Conservation (phyloP, 2,329 filamentous ascomycete genomes). For the Beauveria scarabaeidicola region DNA sequence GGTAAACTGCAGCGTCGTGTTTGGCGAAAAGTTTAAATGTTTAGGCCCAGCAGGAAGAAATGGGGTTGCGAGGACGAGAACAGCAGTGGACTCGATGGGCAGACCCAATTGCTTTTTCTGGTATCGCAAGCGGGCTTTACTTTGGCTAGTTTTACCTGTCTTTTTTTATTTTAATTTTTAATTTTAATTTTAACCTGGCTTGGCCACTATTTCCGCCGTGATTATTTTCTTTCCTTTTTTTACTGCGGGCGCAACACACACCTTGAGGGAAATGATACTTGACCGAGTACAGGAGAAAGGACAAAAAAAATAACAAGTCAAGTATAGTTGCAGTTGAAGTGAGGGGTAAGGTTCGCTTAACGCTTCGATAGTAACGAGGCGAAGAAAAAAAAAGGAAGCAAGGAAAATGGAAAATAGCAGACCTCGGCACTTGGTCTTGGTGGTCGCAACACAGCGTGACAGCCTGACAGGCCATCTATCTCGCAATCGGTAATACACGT, state of each 20-base stretch:
- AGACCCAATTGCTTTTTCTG: background rate
- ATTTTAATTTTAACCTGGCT: background rate
- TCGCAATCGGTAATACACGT: too few relatives aligned
- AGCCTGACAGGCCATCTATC: too few relatives aligned
- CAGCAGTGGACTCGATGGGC: background rate
- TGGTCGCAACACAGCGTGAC: background rate
- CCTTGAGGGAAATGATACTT: too few relatives aligned
- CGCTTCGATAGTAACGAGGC: too few relatives aligned
- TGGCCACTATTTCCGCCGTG: background rate
- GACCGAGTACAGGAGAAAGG: too few relatives aligned
- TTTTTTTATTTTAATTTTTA: background rate
- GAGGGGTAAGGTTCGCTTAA: background rate
- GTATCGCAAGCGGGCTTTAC: background rate
- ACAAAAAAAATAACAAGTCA: background rate
- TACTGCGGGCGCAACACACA: background rate
- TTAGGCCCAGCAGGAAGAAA: background rate
- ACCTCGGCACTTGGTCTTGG: background rate
- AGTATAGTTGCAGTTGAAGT: background rate
- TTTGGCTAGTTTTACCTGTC: background rate
- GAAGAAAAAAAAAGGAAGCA: background rate
- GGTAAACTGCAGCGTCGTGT: too few relatives aligned
- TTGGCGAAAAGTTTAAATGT: too few relatives aligned
- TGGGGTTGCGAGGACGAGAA: background rate
- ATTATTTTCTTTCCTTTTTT: background rate
- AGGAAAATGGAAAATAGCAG: background rate